Evolutionary conservation across 2,329 filamentous ascomycete genomes (phyloP).

Genomic region (Penicillium hesseltinei): DNA sequence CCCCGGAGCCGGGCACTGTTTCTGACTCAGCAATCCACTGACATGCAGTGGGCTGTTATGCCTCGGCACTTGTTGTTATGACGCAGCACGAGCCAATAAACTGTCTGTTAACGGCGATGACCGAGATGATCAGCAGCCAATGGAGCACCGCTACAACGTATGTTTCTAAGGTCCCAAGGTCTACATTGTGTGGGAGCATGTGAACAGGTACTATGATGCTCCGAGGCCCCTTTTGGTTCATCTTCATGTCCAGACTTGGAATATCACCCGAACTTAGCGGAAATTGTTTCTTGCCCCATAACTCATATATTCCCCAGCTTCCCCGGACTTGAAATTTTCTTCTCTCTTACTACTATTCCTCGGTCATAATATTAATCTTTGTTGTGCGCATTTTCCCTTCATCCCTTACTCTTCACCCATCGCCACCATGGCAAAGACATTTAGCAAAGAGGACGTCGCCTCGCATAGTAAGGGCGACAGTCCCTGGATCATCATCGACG

Average conservation of each 20-base stretch:
- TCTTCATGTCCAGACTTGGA: slow-evolving; percentile 8
- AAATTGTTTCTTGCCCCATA: slow-evolving; percentile 11
- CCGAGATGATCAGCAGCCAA: slow-evolving; percentile 21
- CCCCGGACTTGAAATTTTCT: slow-evolving; percentile 20
- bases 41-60: not conserved
- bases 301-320: slow-evolving; percentile 24
- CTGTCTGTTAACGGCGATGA: slow-evolving; percentile 14
- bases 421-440: slow-evolving; percentile 77
- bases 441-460: slow-evolving; percentile 80
- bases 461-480: slow-evolving; percentile 85
- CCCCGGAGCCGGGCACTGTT: not conserved
- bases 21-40: slow-evolving; percentile 1
- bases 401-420: not conserved
- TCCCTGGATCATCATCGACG: slow-evolving; percentile 87
- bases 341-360: slow-evolving; percentile 8
- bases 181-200: not conserved
- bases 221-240: slow-evolving; percentile 20
- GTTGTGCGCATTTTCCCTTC: not conserved
- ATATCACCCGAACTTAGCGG: slow-evolving; percentile 7
- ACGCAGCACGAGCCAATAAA: slow-evolving; percentile 22
- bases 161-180: slow-evolving; percentile 4
- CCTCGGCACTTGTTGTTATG: slow-evolving; percentile 23
- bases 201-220: slow-evolving; percentile 9
- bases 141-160: slow-evolving; percentile 8
- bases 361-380: not conserved